These are phyloP conservation scores for Talaromyces nanjingensis DNA, from an alignment of 495 filamentous ascomycete species.

Conservation along the genomic window DNA sequence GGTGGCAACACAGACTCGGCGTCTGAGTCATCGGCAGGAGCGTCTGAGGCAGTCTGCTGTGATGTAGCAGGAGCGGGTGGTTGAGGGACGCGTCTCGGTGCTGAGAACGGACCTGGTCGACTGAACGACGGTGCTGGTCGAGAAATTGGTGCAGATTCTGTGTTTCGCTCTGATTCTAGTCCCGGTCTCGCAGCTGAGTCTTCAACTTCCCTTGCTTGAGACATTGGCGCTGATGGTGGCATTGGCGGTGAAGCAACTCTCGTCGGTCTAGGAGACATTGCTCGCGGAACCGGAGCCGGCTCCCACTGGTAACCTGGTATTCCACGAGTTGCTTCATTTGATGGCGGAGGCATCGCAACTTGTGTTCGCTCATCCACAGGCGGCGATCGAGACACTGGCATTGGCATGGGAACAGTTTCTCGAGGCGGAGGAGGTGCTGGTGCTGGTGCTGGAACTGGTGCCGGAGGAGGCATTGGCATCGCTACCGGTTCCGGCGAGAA, in stretches of 20 bases:
- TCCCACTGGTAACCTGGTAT: background rate
- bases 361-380: background rate
- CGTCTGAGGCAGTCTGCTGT: background rate
- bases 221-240: background rate
- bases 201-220: background rate
- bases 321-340: background rate
- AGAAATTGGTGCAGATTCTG: background rate
- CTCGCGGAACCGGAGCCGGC: conserved; percentile 12
- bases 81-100: background rate
- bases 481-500: background rate
- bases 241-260: background rate
- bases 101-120: background rate
- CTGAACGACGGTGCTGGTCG: background rate
- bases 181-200: background rate
- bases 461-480: background rate
- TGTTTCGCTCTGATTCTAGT: background rate
- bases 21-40: background rate
- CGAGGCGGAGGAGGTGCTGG: background rate
- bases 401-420: background rate
- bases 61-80: background rate
- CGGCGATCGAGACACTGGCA: background rate
- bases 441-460: background rate
- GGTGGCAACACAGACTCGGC: conserved; percentile 15
- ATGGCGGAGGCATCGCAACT: background rate
- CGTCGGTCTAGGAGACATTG: conserved; percentile 7